Conservation (phyloP, 2,329 filamentous ascomycete species). For the Neoascochyta sp. region DNA sequence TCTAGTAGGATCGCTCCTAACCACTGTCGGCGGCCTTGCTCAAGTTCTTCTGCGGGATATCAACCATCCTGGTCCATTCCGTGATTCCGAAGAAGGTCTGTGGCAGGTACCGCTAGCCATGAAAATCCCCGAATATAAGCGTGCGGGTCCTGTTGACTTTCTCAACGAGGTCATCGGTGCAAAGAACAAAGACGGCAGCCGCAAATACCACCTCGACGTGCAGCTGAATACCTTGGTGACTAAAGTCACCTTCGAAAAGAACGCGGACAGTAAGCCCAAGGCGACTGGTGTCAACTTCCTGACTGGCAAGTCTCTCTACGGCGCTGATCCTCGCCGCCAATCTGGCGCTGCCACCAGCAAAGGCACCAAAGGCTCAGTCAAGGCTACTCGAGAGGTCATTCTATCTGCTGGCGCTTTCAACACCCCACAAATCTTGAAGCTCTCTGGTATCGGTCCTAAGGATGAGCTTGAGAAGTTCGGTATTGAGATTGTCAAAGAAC, state of each 20-base stretch:
- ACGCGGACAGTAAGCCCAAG: conserved; percentile 49
- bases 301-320: conserved; percentile 39
- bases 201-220: conserved; percentile 55
- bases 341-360: conserved; percentile 8
- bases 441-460: conserved; percentile 57
- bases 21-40: conserved; percentile 44
- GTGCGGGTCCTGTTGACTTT: conserved; percentile 54
- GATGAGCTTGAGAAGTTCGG: conserved; percentile 49
- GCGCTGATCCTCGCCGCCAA: conserved; percentile 34
- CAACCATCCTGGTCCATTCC: conserved; percentile 45
- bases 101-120: conserved; percentile 58
- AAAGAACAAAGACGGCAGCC: conserved; percentile 48
- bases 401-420: conserved; percentile 54
- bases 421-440: conserved; percentile 60
- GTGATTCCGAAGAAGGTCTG: conserved; percentile 49
- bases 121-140: conserved; percentile 38
- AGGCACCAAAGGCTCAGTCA: conserved; percentile 24
- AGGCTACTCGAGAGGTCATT: conserved; percentile 25
- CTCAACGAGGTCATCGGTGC: conserved; percentile 48
- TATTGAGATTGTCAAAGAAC: conserved; percentile 52
- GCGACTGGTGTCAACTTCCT: conserved; percentile 43
- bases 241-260: conserved; percentile 62
- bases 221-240: conserved; percentile 61
- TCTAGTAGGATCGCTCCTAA: conserved; percentile 32
- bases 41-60: conserved; percentile 49